phyloP scores from a whole-genome alignment of 495 filamentous ascomycete species.

The Aspergillus heteromorphus region DNA sequence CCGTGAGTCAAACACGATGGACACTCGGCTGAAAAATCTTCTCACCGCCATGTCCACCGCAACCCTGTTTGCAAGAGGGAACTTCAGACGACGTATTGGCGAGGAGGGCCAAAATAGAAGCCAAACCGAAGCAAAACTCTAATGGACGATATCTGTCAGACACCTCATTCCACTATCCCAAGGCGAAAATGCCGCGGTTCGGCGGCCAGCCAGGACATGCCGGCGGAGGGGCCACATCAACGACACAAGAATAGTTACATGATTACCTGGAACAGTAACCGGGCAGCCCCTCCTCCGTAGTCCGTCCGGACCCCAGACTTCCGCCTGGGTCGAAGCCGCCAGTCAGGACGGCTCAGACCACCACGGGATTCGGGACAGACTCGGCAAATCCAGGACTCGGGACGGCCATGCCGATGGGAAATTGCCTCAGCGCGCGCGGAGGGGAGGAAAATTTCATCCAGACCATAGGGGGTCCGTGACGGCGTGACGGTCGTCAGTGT shows the following conservation, averaged over 20 bases:
- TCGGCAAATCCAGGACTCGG: slow-evolving; percentile 18
- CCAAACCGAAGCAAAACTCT: not conserved
- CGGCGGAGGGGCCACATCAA: slow-evolving; percentile 1
- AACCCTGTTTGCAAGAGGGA: slow-evolving; percentile 4
- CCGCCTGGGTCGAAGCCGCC: not conserved
- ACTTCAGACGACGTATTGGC: not conserved
- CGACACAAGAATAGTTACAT: slow-evolving; percentile 14
- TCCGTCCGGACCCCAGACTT: not conserved
- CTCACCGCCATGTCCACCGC: slow-evolving; percentile 14
- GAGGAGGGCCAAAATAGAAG: not conserved
- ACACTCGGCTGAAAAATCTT: not conserved
- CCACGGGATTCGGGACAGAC: slow-evolving; percentile 23
- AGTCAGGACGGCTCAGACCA: slow-evolving; percentile 17
- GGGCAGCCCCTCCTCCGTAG: not conserved
- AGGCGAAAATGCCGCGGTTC: slow-evolving; percentile 9
- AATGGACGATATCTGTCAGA: not conserved
- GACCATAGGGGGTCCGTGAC: not conserved
- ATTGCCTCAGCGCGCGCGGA: slow-evolving; percentile 12
- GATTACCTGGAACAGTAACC: slow-evolving; percentile 11
- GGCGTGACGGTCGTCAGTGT: not conserved
- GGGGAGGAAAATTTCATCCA: not conserved
- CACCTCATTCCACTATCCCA: not conserved
- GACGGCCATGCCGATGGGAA: slow-evolving; percentile 21
- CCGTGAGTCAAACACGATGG: not conserved
- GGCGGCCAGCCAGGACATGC: not conserved